A percentile compares a stretch with the other conserved stretches of the same genome.
phyloP scores from a whole-genome alignment of 208 protist genomes.

The Naegleria gruberi region DNA sequence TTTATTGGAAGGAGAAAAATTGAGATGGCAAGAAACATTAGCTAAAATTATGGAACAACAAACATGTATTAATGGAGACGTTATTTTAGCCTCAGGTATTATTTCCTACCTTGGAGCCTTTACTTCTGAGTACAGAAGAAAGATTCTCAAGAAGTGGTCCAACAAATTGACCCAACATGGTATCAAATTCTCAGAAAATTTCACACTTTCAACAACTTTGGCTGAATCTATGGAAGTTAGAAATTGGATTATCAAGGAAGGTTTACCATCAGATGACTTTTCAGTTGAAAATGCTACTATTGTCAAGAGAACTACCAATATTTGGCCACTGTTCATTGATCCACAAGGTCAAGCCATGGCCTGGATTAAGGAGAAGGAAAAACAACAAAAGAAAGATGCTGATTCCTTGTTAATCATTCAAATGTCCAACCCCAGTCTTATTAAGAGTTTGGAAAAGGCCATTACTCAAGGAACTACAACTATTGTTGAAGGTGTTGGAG shows the following conservation, averaged over 20 bases:
- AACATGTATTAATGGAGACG: constrained; percentile 78
- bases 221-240: constrained; percentile 77
- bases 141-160: constrained; percentile 60
- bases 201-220: constrained; percentile 68
- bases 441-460: constrained; percentile 66
- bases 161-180: constrained; percentile 53
- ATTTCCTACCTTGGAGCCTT: constrained; percentile 92
- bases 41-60: constrained; percentile 65
- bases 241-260: constrained; percentile 76
- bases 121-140: constrained; percentile 73
- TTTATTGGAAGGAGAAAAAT: constrained; percentile 83
- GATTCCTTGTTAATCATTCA: constrained; percentile 65
- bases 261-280: constrained; percentile 77
- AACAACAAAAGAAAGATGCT: constrained; percentile 61
- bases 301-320: constrained; percentile 63
- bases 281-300: constrained; percentile 86
- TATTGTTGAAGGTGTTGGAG: constrained; percentile 88
- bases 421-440: constrained; percentile 75
- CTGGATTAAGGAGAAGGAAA: constrained; percentile 92
- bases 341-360: constrained; percentile 89
- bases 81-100: constrained; percentile 81
- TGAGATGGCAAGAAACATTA: constrained; percentile 71
- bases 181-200: constrained; percentile 69
- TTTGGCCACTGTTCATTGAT: constrained; percentile 83
- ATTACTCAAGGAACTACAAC: constrained; percentile 82